Conservation (phyloP, 1,139 yeast species). For the Pichia sp. region DNA sequence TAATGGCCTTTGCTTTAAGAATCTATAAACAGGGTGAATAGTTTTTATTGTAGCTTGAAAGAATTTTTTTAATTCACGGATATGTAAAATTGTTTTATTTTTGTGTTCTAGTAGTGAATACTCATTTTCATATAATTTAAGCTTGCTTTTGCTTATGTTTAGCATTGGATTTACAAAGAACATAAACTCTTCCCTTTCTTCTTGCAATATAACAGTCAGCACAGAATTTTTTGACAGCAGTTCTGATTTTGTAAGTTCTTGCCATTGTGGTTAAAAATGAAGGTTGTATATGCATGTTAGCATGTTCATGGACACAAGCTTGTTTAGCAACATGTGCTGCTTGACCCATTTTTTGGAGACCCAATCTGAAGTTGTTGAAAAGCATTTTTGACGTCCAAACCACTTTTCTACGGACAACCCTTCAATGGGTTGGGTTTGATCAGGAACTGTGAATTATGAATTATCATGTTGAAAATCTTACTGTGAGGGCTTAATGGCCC, state of each 20-base stretch:
- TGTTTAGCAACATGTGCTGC: slow-evolving; percentile 12
- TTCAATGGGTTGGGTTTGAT: too few species aligned
- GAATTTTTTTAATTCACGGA: neutral
- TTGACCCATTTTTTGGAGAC: slow-evolving; percentile 15
- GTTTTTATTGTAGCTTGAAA: neutral
- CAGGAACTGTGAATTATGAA: too few species aligned
- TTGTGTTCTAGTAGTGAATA: neutral
- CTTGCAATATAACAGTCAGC: slow-evolving; percentile 87
- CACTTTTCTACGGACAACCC: neutral
- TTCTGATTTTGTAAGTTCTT: slow-evolving; percentile 63
- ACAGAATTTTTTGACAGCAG: slow-evolving; percentile 89
- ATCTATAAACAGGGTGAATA: neutral
- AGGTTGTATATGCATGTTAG: slow-evolving; percentile 13
- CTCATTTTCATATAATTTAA: slow-evolving; percentile 28
- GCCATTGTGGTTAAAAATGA: slow-evolving; percentile 16
- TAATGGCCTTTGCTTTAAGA: neutral
- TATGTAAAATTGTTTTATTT: neutral
- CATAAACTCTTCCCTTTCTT: slow-evolving; percentile 90
- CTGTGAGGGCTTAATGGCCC: neutral
- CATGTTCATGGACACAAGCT: slow-evolving; percentile 7
- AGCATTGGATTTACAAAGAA: slow-evolving; percentile 85
- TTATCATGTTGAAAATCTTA: neutral
- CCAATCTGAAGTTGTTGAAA: slow-evolving; percentile 18
- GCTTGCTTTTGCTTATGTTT: slow-evolving; percentile 98
- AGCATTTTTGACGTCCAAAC: slow-evolving; percentile 4